phyloP scores from a whole-genome alignment of 345 rosid genomes.

The Hypericum androsaemum region DNA sequence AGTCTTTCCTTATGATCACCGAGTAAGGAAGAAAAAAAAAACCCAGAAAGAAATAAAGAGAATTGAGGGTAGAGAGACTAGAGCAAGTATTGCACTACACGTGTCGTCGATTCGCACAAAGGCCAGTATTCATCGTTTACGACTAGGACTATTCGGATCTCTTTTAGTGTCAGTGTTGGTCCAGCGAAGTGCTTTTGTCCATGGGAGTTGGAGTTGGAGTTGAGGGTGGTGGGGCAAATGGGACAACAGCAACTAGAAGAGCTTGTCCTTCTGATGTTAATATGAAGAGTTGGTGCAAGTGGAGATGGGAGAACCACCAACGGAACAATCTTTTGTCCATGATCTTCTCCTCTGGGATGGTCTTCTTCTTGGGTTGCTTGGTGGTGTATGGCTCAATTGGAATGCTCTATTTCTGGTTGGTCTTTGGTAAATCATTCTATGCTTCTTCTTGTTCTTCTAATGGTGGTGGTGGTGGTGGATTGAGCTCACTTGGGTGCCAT shows the following conservation, averaged over 20 bases:
- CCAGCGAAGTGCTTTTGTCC: too few species aligned
- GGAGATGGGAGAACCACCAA: conserved; percentile 24
- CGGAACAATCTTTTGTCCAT: conserved; percentile 17
- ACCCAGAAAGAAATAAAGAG: too few species aligned
- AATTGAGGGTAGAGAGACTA: too few species aligned
- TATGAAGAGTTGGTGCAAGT: conserved; percentile 19
- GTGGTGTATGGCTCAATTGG: conserved; percentile 56
- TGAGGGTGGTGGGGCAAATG: conserved; percentile 1
- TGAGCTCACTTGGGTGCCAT: conserved; percentile 50
- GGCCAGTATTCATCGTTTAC: too few species aligned
- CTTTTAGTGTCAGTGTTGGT: too few species aligned
- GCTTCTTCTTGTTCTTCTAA: conserved; percentile 11
- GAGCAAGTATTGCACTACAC: too few species aligned
- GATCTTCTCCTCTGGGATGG: conserved; percentile 31
- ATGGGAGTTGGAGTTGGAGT: background rate
- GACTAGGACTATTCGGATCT: too few species aligned
- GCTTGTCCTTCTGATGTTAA: conserved; percentile 10
- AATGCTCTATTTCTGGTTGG: conserved; percentile 47
- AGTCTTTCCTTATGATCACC: too few species aligned
- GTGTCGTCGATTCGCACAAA: too few species aligned
- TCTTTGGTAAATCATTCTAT: conserved; percentile 18
- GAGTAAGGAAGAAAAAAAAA: too few species aligned
- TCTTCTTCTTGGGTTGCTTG: conserved; percentile 45
- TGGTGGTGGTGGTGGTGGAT: conserved; percentile 16
- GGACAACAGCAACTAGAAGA: conserved; percentile 1